Percentiles rank a stretch among this genome's conserved stretches.
phyloP scores from a whole-genome alignment of 352 stramenopile species.

The Thraustotheca clavata region DNA sequence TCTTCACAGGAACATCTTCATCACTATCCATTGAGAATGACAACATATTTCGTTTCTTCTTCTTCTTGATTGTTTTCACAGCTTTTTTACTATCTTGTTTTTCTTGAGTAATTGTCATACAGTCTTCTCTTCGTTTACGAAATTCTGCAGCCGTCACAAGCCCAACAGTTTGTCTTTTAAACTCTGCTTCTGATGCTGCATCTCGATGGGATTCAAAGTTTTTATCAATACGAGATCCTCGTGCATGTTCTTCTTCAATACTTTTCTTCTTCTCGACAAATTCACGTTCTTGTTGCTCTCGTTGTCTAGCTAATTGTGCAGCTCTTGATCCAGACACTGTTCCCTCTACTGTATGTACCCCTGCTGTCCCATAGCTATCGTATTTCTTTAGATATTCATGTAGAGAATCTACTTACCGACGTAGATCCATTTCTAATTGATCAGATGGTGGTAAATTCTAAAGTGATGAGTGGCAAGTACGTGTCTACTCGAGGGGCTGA shows the following conservation, averaged over 20 bases:
- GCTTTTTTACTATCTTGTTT: slow-evolving; percentile 25
- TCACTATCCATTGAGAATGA: slow-evolving; percentile 76
- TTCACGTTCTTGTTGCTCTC: slow-evolving; percentile 88
- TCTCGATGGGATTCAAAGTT: slow-evolving; percentile 86
- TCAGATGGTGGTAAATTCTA: background rate
- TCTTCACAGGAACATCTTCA: slow-evolving; percentile 58
- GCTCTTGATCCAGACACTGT: slow-evolving; percentile 90
- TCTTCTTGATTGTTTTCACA: slow-evolving; percentile 46
- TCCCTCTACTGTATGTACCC: slow-evolving; percentile 95
- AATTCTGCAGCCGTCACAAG: slow-evolving; percentile 95
- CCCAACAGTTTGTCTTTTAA: slow-evolving; percentile 86
- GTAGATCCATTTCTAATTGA: too few relatives aligned
- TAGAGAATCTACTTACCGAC: too few relatives aligned
- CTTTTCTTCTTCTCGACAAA: slow-evolving; percentile 91
- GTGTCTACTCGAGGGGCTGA: slow-evolving; percentile 60
- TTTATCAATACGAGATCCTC: slow-evolving; percentile 81
- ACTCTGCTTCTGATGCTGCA: slow-evolving; percentile 65
- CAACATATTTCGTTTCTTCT: slow-evolving; percentile 55
- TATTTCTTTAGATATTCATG: background rate
- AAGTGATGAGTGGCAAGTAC: slow-evolving; percentile 26
- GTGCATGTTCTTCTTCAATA: slow-evolving; percentile 74
- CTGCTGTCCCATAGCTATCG: slow-evolving; percentile 59
- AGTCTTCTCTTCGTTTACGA: slow-evolving; percentile 73
- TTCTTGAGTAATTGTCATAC: slow-evolving; percentile 33
- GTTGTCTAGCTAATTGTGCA: slow-evolving; percentile 86